Base-by-base conservation (phyloP, 495 filamentous ascomycete genomes). In the Recurvomyces mirabilis region DNA sequence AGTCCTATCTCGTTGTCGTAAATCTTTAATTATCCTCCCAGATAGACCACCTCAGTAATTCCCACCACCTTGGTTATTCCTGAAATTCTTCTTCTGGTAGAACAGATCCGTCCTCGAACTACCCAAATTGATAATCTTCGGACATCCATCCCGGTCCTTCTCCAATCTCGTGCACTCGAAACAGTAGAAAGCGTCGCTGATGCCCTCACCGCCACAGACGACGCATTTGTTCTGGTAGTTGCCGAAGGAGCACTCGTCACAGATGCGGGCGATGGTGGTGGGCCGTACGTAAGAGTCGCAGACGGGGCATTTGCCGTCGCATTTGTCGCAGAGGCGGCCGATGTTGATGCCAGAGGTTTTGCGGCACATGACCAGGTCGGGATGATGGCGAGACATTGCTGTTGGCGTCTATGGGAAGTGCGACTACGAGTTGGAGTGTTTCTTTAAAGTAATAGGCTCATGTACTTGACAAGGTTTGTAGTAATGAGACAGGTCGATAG, bases 171-270 rank as follows among this genome's bases (percentile, higher is more conserved):
- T 99, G 63, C 91, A 99, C 61, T 99, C 93, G 60, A 94, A 96
- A 72, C 91, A 99, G 69, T 99, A 99, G 66, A 99, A 96, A n/a
- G 91, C 91, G 61, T 99, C 91, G 28, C 83, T 89, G 62, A 99
- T 99, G 13, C 91, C 91, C 69, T 99, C 91, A 51, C 91, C 91
- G 65, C 91, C 91, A 64, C 91, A 99, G 19, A 99, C 91, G 20
- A 96, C 86, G 60, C 91, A 99, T 62, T 99, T 99, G 66, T 99
- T 99, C 70, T 96, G 91, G 68, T 96, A 99, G 69, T 99, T 99
- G 56, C 91, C 91, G 64, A 99, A 99, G 58, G 82, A 82, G 71
- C 91, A 99, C 67, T 99, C 91, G 67, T 99, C 91, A 71, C 91
- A 99, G 68, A 99, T 96, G 50, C 89, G 82, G 40, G 93, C 89